phyloP scores from a whole-genome alignment of 768 basidiomycete genomes.

The Tylopilus rubrobrunneus region DNA sequence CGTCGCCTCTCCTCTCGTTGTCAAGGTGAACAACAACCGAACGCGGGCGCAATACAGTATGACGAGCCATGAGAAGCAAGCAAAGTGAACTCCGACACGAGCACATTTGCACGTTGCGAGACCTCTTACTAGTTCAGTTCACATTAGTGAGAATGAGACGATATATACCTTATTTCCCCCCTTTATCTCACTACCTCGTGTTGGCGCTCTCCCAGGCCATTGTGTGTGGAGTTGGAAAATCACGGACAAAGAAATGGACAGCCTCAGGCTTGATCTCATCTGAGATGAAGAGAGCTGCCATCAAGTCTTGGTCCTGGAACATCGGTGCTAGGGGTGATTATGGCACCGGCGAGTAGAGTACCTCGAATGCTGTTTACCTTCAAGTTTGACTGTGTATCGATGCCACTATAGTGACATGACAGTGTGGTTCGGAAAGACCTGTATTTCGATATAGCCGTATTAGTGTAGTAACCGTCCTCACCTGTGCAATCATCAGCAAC shows the following conservation, averaged over 20 bases:
- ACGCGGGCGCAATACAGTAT: background rate
- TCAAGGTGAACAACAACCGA: background rate
- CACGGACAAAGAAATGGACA: background rate
- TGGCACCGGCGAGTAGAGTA: background rate
- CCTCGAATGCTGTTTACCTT: background rate
- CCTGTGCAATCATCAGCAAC: background rate
- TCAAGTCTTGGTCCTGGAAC: background rate
- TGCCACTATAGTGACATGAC: background rate
- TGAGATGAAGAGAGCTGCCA: background rate
- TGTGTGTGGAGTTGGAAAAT: background rate
- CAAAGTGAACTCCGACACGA: too few relatives aligned
- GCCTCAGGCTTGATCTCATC: background rate
- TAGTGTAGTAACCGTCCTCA: background rate
- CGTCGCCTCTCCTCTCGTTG: background rate
- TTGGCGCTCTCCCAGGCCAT: background rate
- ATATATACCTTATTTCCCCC: background rate
- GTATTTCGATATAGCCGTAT: too few relatives aligned
- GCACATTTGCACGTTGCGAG: too few relatives aligned
- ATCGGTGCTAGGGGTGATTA: too few relatives aligned
- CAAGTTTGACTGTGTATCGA: too few relatives aligned
- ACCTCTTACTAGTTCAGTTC: background rate
- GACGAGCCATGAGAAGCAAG: background rate
- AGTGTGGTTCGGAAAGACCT: background rate
- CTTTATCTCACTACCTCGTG: background rate
- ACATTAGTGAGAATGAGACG: background rate